Evolutionary conservation across 345 rosid genomes (phyloP), one percentile per base, ranked within the genome.

Genomic region (Hibiscus trionum): DNA sequence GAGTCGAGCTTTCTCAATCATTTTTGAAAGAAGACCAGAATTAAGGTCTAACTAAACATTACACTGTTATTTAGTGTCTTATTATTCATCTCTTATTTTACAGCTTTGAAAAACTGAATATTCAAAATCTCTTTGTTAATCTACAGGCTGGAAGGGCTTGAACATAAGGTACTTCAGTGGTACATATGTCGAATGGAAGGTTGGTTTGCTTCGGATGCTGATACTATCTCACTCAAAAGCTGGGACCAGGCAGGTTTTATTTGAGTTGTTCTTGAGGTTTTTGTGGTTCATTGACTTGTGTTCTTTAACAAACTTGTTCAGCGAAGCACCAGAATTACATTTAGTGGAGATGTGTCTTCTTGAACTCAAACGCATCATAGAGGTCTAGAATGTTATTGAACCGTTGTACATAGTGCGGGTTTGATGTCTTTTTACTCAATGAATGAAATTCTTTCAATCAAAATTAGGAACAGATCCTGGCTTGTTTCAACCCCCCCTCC

Each of bases 161-260:
- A 60, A 14, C 53, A 58, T 12, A 71, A 71, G 64, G 73, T 72
- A 56, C 96, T 95, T 47, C 99, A 95, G 29, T 95, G 99, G 99
- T 95, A 95, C 71, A 70, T 92, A 26, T 92, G 99, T 82, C 88
- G 98, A 80, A 95, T 95, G 98, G 98, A 95, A 82, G 99, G 99
- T 19, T 92, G 99, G 98, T 95, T 95, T 82, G 98, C 98, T 44
- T 92, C 99, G 6, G 98, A 95, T 88, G 90, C 99, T 29, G 98
- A 92, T 47, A 90, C 93, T 58, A 92, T 95, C 69, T 92, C 99
- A 9, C 83, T 87, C 24, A 88, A 83, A 78, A 77, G 88, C 80
- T 95, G 99, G 99, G 99, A 95, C 78, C 84, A 66, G 70, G 70
- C 7, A 66, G 12, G 70, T 66, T 44, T 46, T 24, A 24, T 44